phyloP scores from a whole-genome alignment of 768 basidiomycete genomes.

The Dacryopinax spathularia region DNA sequence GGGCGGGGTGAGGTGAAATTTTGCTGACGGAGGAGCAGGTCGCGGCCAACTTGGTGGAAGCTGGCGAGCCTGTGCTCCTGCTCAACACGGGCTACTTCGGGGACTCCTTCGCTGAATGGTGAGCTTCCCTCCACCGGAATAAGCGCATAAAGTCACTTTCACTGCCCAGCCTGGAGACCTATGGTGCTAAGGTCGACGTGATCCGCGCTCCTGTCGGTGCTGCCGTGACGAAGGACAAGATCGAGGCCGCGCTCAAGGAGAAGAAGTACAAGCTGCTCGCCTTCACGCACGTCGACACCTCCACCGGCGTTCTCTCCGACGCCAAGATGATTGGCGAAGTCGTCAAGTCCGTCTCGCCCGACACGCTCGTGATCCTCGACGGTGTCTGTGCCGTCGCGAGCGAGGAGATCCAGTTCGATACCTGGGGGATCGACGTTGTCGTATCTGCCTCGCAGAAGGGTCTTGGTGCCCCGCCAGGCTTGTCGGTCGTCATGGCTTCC shows the following conservation, averaged over 20 bases:
- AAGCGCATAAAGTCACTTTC: background rate
- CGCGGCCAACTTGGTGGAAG: conserved; percentile 69
- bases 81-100: conserved; percentile 90
- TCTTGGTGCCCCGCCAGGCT: conserved; percentile 81
- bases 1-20: conserved; percentile 2
- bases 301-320: conserved; percentile 75
- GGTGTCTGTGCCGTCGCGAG: conserved; percentile 94
- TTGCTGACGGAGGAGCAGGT: conserved; percentile 34
- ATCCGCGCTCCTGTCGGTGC: conserved; percentile 71
- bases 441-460: conserved; percentile 83
- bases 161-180: conserved; percentile 54
- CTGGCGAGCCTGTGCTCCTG: conserved; percentile 62
- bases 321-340: conserved; percentile 59
- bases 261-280: conserved; percentile 82
- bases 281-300: conserved; percentile 92
- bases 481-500: conserved; percentile 74
- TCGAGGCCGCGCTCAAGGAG: conserved; percentile 54
- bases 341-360: conserved; percentile 63
- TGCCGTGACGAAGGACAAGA: conserved; percentile 43
- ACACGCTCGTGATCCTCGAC: conserved; percentile 76
- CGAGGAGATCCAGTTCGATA: conserved; percentile 89
- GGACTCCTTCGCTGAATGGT: conserved; percentile 81
- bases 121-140: conserved; percentile 16
- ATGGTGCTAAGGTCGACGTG: conserved; percentile 78
- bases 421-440: conserved; percentile 84